Evolutionary conservation across 2,329 filamentous ascomycete genomes (phyloP).

Genomic region (Fusarium gaditjirri): DNA sequence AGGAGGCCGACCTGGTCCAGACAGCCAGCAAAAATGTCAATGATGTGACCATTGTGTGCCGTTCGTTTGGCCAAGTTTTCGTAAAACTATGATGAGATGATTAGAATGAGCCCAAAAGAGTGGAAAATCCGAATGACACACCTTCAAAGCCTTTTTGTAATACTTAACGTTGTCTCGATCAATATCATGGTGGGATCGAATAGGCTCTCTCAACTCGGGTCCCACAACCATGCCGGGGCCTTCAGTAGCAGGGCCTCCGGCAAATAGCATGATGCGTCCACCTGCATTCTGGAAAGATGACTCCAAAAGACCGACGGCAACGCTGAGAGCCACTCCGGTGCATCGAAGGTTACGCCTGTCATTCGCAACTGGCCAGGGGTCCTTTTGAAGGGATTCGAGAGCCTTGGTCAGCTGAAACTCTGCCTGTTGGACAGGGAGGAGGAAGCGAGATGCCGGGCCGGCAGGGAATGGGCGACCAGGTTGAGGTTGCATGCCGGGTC

Average conservation of each 20-base stretch:
- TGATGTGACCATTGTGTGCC: conserved; percentile 95
- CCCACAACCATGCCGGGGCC: conserved; percentile 97
- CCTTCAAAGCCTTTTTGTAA: conserved; percentile 98
- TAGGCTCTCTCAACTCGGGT: conserved; percentile 93
- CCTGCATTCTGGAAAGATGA: conserved; percentile 96
- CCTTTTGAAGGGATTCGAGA: conserved; percentile 93
- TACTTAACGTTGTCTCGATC: conserved; percentile 99
- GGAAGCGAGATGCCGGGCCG: conserved; percentile 87
- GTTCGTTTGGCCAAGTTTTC: conserved; percentile 93
- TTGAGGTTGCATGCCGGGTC: conserved; percentile 79
- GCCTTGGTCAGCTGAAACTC: conserved; percentile 98
- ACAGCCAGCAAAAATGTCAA: conserved; percentile 97
- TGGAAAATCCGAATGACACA: conserved; percentile 50
- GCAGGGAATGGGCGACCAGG: conserved; percentile 80
- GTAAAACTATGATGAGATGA: conserved; percentile 74
- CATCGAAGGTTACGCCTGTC: conserved; percentile 91
- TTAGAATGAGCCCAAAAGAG: conserved; percentile 40
- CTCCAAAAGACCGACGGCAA: conserved; percentile 91
- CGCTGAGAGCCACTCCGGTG: conserved; percentile 95
- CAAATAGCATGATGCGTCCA: conserved; percentile 96
- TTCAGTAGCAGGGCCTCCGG: conserved; percentile 93
- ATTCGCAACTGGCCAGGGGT: conserved; percentile 96
- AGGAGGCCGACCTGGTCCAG: conserved; percentile 96
- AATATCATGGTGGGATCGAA: conserved; percentile 98
- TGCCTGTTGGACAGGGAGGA: conserved; percentile 93